These are phyloP conservation scores for Krasilnikovozyma curviuscula DNA, from an alignment of 768 basidiomycete species.

Conservation along the genomic window DNA sequence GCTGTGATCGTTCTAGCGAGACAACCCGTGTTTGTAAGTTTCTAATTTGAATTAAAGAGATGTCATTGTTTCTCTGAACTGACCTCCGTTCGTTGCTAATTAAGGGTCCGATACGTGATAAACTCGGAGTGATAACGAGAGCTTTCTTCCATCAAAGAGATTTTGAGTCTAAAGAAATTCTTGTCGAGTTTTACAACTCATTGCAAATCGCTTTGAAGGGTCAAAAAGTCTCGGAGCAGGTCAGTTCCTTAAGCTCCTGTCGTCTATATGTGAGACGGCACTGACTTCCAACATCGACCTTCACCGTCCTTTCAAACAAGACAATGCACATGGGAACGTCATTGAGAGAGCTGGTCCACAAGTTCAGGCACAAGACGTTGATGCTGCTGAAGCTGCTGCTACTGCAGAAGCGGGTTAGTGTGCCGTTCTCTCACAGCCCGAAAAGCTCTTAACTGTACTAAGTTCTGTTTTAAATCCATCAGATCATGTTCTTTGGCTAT, in stretches of 20 bases:
- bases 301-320: too few species aligned
- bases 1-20: conserved; percentile 79
- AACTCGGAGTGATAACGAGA: conserved; percentile 79
- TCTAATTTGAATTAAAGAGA: background rate
- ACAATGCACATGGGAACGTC: conserved; percentile 68
- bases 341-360: conserved; percentile 71
- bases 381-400: conserved; percentile 87
- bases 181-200: conserved; percentile 67
- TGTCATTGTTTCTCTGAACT: background rate
- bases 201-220: conserved; percentile 53
- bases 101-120: conserved; percentile 75
- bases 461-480: background rate
- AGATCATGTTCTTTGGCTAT: conserved; percentile 95
- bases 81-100: background rate
- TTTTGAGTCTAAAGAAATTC: conserved; percentile 65
- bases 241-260: too few species aligned
- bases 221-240: conserved; percentile 77
- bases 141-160: conserved; percentile 81
- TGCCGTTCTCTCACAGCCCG: background rate
- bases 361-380: conserved; percentile 77
- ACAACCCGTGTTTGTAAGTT: conserved; percentile 27
- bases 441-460: background rate
- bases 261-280: too few species aligned
- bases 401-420: conserved; percentile 65
- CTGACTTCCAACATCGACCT: too few species aligned